These are phyloP conservation scores for Lactarius indigo DNA, from an alignment of 768 basidiomycete genomes.

Conservation along the genomic window DNA sequence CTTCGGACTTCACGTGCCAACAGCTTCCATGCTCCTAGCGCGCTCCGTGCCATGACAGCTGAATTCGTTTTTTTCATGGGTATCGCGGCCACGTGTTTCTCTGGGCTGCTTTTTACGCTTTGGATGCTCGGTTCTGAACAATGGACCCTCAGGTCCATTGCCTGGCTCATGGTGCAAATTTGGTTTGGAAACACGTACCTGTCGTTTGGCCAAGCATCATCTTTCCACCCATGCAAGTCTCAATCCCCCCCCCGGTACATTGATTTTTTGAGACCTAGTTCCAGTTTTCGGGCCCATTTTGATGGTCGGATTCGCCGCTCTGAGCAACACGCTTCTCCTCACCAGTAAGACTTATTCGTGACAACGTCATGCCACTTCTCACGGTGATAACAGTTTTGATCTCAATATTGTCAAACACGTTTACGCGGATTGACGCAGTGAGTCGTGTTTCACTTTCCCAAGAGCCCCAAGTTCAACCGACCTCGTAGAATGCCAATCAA, in stretches of 20 bases:
- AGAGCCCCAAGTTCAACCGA: not conserved
- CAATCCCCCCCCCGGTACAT: not conserved
- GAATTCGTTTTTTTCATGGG: slow-evolving; percentile 78
- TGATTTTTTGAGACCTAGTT: not conserved
- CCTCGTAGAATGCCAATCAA: slow-evolving; percentile 51
- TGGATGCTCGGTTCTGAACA: slow-evolving; percentile 45
- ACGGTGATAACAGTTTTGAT: slow-evolving; percentile 53
- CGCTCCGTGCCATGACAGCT: slow-evolving; percentile 76
- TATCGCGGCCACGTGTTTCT: slow-evolving; percentile 77
- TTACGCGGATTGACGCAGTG: slow-evolving; percentile 68
- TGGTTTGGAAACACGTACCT: slow-evolving; percentile 82
- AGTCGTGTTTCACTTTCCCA: slow-evolving; percentile 24
- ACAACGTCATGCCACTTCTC: slow-evolving; percentile 15
- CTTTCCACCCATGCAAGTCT: slow-evolving; percentile 39
- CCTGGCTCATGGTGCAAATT: slow-evolving; percentile 83
- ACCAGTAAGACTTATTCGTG: slow-evolving; percentile 58
- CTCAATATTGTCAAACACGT: slow-evolving; percentile 88
- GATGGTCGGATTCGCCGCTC: slow-evolving; percentile 75
- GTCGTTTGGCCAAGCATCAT: slow-evolving; percentile 40
- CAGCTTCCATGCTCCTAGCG: slow-evolving; percentile 38
- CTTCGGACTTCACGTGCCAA: not conserved
- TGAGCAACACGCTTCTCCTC: slow-evolving; percentile 73
- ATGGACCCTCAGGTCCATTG: slow-evolving; percentile 50
- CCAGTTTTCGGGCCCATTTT: slow-evolving; percentile 67
- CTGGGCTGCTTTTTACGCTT: slow-evolving; percentile 62